phyloP scores from a whole-genome alignment of 345 rosid species.

The Aquilaria sinensis region DNA sequence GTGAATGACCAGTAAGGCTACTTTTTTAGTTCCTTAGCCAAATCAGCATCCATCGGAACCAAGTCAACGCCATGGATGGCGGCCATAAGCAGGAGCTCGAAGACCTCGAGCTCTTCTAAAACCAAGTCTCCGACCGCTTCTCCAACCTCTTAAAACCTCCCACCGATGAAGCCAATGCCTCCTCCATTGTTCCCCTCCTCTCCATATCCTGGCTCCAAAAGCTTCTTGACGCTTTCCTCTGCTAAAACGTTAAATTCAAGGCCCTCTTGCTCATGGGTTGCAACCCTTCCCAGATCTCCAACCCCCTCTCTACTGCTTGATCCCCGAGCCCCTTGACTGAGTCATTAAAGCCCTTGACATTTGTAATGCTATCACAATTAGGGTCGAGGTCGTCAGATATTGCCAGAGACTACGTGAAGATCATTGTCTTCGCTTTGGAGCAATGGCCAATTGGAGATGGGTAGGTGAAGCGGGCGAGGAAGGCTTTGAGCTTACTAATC shows the following conservation, averaged over 20 bases:
- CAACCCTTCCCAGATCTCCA: constrained; percentile 58
- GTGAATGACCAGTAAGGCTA: no score
- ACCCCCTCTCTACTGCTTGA: constrained; percentile 76
- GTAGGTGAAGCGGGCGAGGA: constrained; percentile 66
- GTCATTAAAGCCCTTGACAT: no score
- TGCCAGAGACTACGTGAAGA: constrained; percentile 68
- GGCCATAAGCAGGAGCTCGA: constrained; percentile 7
- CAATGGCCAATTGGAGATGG: constrained; percentile 77
- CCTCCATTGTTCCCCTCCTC: constrained; percentile 18
- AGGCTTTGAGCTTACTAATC: constrained; percentile 48
- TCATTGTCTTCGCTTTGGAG: constrained; percentile 57
- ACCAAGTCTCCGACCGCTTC: constrained; percentile 5
- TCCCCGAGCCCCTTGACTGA: constrained; percentile 65
- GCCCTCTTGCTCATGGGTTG: constrained; percentile 66
- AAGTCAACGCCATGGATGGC: no score
- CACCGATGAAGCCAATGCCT: no score
- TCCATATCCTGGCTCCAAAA: constrained; percentile 88
- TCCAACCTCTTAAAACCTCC: no score
- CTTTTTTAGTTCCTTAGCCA: no score
- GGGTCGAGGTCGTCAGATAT: constrained; percentile 66
- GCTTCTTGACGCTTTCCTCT: constrained; percentile 79
- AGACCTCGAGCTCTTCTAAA: no score
- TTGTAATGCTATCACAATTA: constrained; percentile 28
- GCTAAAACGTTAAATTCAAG: constrained; percentile 96
- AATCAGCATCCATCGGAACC: no score